Evolutionary conservation across 495 filamentous ascomycete species (phyloP).

Genomic region (Podospora pseudocomata): DNA sequence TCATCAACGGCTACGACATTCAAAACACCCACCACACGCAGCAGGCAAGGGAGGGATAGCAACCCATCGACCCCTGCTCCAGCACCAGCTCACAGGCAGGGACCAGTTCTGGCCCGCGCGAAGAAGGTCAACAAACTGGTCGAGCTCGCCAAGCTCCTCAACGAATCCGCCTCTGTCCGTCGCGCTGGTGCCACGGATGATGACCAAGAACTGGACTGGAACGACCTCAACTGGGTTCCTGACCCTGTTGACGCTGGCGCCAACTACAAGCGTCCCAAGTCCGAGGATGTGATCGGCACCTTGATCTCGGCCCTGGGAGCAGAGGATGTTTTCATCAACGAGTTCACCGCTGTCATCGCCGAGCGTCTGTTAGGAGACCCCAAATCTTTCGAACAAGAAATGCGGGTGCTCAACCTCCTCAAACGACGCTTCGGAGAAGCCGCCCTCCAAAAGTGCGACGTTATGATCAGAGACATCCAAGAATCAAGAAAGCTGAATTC

Average conservation of each 20-base stretch:
- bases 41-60: neutral
- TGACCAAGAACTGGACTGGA: conserved; percentile 74
- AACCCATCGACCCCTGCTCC: neutral
- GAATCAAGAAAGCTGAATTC: conserved; percentile 73
- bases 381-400: conserved; percentile 67
- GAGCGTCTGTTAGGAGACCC: conserved; percentile 75
- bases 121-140: conserved; percentile 44
- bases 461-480: conserved; percentile 93
- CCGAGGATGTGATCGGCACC: conserved; percentile 86
- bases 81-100: too few species aligned
- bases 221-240: conserved; percentile 88
- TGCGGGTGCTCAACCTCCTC: conserved; percentile 74
- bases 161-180: conserved; percentile 53
- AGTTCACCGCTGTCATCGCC: conserved; percentile 80
- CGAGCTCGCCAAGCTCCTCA: conserved; percentile 74
- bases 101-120: neutral
- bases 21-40: neutral
- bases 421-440: conserved; percentile 86
- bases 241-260: conserved; percentile 90
- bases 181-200: conserved; percentile 38
- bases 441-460: conserved; percentile 83
- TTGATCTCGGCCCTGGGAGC: conserved; percentile 83
- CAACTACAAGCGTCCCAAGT: conserved; percentile 85
- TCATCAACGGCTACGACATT: neutral
- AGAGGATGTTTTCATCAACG: conserved; percentile 86